Evolutionary conservation across 805 yeast species (phyloP), one percentile per base, ranked within the genome.

Genomic region (Candida easanensis): DNA sequence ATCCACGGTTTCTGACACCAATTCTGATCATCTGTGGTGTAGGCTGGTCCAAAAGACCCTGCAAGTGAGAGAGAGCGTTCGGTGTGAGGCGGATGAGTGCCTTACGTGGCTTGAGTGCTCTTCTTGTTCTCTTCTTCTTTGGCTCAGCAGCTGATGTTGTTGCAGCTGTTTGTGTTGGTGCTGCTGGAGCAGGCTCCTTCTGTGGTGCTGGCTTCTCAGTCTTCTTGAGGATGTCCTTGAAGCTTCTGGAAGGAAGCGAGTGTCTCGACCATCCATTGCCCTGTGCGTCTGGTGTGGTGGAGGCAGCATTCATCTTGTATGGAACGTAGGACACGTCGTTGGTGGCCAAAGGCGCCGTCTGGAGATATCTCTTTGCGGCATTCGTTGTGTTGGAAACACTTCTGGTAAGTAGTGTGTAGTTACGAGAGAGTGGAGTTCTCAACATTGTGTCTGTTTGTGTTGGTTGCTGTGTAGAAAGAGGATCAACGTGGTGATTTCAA

Each of bases 1-100:
- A 93, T 4, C 99, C 99, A 60, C 98, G 76, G 66, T 93, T 93
- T 51, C 80, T 79, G n/a, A 95, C 98, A 14, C 97, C 96, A 13
- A 93, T 83, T 55, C 97, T 76, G 37, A 93, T 88, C 57, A 88
- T 72, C 66, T 91, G 80, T 11, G 98, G 98, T 36, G 80, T 80
- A 5, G 98, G 98, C 51, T 81, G 85, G 41, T 82, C 78, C 50
- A 85, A 67, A 20, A 93, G 69, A 0, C 72, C 76, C 44, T 70
- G 69, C 45, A 93, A 67, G 65, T 93, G 98, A 4, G 63, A 61
- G 2, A 88, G 68, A 1, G 99, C 99, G 39, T 72, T 76, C 2
- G 86, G 79, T 0, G 91, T 75, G 40, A 93, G 71, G 4, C 95
- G 77, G 36, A 93, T 88, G 38, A 91, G 82, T 1, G 97, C 96